A percentile compares a stretch with the other conserved stretches of the same genome.
These are phyloP conservation scores for Zarea fungicola DNA, from an alignment of 2,329 filamentous ascomycete genomes.

Conservation along the genomic window DNA sequence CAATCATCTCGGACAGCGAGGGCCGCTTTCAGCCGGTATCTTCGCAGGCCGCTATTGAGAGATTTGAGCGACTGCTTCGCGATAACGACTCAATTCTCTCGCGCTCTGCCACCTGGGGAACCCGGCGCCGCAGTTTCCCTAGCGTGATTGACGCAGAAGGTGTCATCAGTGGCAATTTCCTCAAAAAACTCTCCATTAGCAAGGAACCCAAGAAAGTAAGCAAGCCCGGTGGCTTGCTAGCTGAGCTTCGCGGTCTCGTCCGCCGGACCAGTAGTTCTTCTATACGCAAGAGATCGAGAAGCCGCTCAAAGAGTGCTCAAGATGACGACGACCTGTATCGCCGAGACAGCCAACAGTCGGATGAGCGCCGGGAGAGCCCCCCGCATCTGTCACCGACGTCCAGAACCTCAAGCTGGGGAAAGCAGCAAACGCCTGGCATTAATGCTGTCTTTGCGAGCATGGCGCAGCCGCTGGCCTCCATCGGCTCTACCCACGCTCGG, in stretches of 20 bases:
- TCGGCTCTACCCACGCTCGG: constrained; percentile 49
- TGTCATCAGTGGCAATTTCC: constrained; percentile 53
- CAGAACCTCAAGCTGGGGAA: constrained; percentile 48
- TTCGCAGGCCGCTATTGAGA: constrained; percentile 49
- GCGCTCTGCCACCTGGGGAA: constrained; percentile 65
- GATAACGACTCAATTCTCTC: constrained; percentile 57
- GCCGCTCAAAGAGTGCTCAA: constrained; percentile 32
- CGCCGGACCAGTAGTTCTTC: constrained; percentile 43
- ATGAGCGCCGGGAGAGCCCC: constrained; percentile 36
- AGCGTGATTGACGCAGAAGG: constrained; percentile 55
- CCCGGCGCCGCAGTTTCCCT: constrained; percentile 59
- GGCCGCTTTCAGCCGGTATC: constrained; percentile 41
- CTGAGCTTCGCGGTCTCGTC: constrained; percentile 45
- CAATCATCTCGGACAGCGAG: constrained; percentile 32
- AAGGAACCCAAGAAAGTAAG: constrained; percentile 33
- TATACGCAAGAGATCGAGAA: constrained; percentile 43
- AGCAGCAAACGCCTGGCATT: constrained; percentile 50
- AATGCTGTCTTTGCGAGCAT: constrained; percentile 55
- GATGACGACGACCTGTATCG: constrained; percentile 14
- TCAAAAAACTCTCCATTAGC: constrained; percentile 57
- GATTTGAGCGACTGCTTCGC: constrained; percentile 45
- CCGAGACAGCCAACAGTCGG: constrained; percentile 25
- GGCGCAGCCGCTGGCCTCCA: constrained; percentile 48
- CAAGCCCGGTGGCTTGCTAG: constrained; percentile 45
- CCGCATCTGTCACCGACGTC: constrained; percentile 43